A percentile compares a stretch with the other conserved stretches of the same genome.
Conservation (phyloP, 495 filamentous ascomycete species). For the Xylaria venustula region DNA sequence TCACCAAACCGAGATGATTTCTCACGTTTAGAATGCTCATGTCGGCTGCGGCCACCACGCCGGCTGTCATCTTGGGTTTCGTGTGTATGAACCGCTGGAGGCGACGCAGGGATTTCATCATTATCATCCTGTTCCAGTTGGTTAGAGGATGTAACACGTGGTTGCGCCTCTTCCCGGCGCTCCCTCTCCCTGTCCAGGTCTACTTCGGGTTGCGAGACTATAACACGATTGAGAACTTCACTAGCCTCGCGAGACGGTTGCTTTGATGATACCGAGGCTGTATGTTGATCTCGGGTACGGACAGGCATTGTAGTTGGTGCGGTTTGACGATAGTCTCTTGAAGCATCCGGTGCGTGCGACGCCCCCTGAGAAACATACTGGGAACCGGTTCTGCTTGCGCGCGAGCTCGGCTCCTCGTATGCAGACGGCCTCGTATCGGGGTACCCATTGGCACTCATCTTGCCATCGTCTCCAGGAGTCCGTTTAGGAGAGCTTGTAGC, state of each 20-base stretch:
- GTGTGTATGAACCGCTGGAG: conserved; percentile 53
- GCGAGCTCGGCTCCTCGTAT: conserved; percentile 43
- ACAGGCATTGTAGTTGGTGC: conserved; percentile 40
- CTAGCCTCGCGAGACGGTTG: conserved; percentile 61
- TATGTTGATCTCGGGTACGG: conserved; percentile 33
- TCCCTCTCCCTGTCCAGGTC: conserved; percentile 76
- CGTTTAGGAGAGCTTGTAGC: conserved; percentile 38
- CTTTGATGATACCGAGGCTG: conserved; percentile 34
- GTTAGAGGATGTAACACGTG: conserved; percentile 15
- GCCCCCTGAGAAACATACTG: conserved; percentile 42
- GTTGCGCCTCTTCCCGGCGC: conserved; percentile 62
- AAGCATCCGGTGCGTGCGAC: conserved; percentile 46
- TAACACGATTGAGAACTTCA: conserved; percentile 72
- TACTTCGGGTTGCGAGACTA: conserved; percentile 75
- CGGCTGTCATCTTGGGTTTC: conserved; percentile 60
- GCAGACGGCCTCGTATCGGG: conserved; percentile 21
- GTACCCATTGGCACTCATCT: conserved; percentile 35
- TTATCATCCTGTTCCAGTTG: conserved; percentile 37
- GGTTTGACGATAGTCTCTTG: conserved; percentile 49
- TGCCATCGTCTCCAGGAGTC: conserved; percentile 35
- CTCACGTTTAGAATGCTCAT: conserved; percentile 64
- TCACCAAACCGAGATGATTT: conserved; percentile 92
- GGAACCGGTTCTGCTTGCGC: conserved; percentile 44
- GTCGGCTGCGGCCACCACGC: conserved; percentile 65
- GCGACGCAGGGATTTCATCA: conserved; percentile 52